These are phyloP conservation scores for Syzygium oleosum DNA, from an alignment of 345 rosid species.

Conservation along the genomic window DNA sequence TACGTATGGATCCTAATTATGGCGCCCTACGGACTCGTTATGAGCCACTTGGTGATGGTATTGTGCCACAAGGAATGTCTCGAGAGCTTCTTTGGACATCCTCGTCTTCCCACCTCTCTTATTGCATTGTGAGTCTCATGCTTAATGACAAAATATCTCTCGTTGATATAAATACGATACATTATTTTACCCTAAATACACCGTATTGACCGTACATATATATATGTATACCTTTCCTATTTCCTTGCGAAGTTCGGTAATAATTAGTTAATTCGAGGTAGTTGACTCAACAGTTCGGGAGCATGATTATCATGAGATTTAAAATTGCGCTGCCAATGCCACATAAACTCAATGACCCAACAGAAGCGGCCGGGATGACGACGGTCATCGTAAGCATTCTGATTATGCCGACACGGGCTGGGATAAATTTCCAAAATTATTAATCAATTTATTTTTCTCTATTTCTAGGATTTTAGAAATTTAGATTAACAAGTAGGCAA, in stretches of 20 bases:
- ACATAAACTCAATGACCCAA: background rate
- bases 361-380: background rate
- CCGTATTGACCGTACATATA: background rate
- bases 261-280: background rate
- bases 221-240: background rate
- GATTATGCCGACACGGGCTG: background rate
- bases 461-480: background rate
- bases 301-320: too few relatives aligned
- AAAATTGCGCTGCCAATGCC: background rate
- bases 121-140: background rate
- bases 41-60: background rate
- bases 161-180: background rate
- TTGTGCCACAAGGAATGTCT: background rate
- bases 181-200: too few relatives aligned
- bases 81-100: rapidly evolving
- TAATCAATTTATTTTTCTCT: background rate
- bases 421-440: too few relatives aligned
- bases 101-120: rapidly evolving
- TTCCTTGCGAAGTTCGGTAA: background rate
- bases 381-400: too few relatives aligned
- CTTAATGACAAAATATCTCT: too few relatives aligned
- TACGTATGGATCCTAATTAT: background rate
- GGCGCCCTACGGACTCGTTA: rapidly evolving
- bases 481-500: background rate
- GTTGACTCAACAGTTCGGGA: background rate